phyloP scores from a whole-genome alignment of 345 rosid genomes.

The Lepidium africanum region DNA sequence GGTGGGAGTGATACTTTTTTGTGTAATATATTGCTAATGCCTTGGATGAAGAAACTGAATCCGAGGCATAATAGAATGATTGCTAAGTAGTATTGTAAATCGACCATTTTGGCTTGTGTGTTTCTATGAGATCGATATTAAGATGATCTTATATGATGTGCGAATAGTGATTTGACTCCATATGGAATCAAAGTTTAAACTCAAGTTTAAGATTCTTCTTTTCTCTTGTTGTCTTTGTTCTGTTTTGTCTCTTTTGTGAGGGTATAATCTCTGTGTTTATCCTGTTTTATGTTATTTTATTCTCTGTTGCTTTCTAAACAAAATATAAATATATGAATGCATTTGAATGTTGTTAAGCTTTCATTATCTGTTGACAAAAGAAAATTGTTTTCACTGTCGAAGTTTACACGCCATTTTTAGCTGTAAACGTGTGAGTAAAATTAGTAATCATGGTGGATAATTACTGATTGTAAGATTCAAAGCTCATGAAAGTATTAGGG shows the following conservation, averaged over 20 bases:
- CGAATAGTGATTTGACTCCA: not conserved
- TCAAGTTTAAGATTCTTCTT: conserved; percentile 11
- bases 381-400: not conserved
- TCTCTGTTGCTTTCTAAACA: not conserved
- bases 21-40: not conserved
- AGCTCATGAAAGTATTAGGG: not conserved
- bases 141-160: conserved; percentile 2
- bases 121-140: not conserved
- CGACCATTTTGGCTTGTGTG: not conserved
- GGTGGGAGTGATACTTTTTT: conserved; percentile 31
- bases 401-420: not conserved
- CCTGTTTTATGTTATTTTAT: not conserved
- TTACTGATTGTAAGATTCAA: not conserved
- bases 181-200: conserved; percentile 13
- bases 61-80: conserved; percentile 13
- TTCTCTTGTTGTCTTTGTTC: conserved; percentile 7
- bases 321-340: not conserved
- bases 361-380: not conserved
- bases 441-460: not conserved
- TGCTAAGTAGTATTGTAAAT: conserved; percentile 1
- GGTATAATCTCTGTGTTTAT: conserved; percentile 9
- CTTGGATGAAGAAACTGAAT: conserved; percentile 12
- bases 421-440: not conserved
- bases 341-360: conserved; percentile 4
- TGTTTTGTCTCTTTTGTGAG: conserved; percentile 21